phyloP scores from a whole-genome alignment of 176 grass and related monocot species.

The Echinochloa phyllopogon region DNA sequence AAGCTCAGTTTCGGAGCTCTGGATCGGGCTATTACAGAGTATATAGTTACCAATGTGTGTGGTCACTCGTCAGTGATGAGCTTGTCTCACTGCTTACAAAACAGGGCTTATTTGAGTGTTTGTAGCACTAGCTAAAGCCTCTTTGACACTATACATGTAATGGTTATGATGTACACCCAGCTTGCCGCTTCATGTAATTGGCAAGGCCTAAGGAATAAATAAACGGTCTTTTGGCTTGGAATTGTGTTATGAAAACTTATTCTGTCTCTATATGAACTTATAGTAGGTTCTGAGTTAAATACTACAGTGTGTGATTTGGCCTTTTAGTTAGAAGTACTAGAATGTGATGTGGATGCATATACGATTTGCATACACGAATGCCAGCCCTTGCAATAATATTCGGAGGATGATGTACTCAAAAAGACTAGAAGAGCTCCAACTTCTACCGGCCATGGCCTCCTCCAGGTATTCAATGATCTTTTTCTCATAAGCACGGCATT shows the following conservation, averaged over 20 bases:
- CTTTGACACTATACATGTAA: background rate
- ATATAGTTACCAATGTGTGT: background rate
- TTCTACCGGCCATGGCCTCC: background rate
- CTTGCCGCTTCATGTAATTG: slow-evolving; percentile 29
- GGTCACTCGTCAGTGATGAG: background rate
- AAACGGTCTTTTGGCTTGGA: slow-evolving; percentile 33
- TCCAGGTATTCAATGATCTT: background rate
- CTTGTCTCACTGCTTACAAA: background rate
- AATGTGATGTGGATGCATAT: background rate
- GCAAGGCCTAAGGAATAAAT: slow-evolving; percentile 38
- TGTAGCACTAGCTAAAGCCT: background rate
- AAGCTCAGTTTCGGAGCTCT: background rate
- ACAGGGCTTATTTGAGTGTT: background rate
- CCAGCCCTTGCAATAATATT: background rate
- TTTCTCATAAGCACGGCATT: background rate
- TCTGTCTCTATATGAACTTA: background rate
- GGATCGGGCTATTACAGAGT: background rate
- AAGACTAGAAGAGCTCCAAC: background rate
- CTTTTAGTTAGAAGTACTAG: background rate
- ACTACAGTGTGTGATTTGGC: background rate
- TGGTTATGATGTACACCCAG: background rate
- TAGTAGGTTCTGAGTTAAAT: background rate
- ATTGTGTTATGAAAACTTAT: background rate
- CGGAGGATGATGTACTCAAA: background rate
- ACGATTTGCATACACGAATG: background rate